Evolutionary conservation across 345 rosid genomes (phyloP).

Genomic region (Hypericum androsaemum): DNA sequence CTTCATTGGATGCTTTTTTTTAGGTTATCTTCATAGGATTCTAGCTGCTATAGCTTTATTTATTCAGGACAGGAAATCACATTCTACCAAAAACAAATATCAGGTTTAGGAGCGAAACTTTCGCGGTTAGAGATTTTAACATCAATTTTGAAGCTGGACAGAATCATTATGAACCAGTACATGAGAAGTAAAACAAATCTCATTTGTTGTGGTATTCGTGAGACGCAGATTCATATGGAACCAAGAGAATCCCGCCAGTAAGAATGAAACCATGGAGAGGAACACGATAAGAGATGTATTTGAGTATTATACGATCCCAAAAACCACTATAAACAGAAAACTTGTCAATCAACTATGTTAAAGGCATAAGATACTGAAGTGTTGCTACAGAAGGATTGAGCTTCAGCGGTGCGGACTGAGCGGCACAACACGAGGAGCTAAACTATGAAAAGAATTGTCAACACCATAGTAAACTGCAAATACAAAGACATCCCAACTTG

Average conservation of each 20-base stretch:
- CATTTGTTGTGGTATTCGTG: slow-evolving; percentile 84
- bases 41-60: too few relatives aligned
- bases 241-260: slow-evolving; percentile 74
- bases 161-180: too few relatives aligned
- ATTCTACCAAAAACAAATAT: too few relatives aligned
- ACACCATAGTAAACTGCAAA: slow-evolving; percentile 75
- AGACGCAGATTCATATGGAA: slow-evolving; percentile 71
- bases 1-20: too few relatives aligned
- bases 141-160: too few relatives aligned
- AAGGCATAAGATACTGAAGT: too few relatives aligned
- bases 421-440: slow-evolving; percentile 71
- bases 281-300: slow-evolving; percentile 80
- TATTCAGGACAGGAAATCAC: too few relatives aligned
- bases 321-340: slow-evolving; percentile 9
- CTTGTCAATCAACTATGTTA: not conserved
- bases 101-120: too few relatives aligned
- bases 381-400: too few relatives aligned
- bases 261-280: slow-evolving; percentile 63
- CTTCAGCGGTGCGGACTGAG: slow-evolving; percentile 26
- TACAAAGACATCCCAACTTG: too few relatives aligned
- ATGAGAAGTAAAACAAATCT: slow-evolving; percentile 31
- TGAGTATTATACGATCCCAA: slow-evolving; percentile 58
- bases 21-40: too few relatives aligned
- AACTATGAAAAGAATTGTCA: slow-evolving; percentile 51
- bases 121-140: too few relatives aligned